Percentiles rank a stretch among this genome's conserved stretches.
These are phyloP conservation scores for Salvia rosmarinus DNA, from an alignment of 257 asterid species.

Conservation along the genomic window DNA sequence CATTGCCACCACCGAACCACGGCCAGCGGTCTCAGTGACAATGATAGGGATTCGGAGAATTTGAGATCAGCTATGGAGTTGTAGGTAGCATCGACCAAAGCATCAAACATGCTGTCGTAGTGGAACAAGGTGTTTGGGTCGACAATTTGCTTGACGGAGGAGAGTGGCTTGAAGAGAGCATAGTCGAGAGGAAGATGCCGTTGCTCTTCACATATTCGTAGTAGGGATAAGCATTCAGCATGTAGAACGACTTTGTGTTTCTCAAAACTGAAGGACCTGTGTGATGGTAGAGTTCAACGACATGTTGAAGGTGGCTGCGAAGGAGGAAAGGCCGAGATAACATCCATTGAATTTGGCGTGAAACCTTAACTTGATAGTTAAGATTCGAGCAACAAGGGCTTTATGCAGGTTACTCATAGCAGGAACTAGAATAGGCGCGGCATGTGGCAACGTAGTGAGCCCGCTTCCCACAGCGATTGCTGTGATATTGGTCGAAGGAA, in stretches of 20 bases:
- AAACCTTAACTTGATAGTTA: slow-evolving; percentile 61
- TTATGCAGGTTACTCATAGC: slow-evolving; percentile 77
- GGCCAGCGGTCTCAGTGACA: slow-evolving; percentile 95
- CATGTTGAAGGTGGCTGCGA: slow-evolving; percentile 73
- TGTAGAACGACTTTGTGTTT: slow-evolving; percentile 75
- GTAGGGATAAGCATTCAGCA: slow-evolving; percentile 85
- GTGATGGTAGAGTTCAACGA: slow-evolving; percentile 60
- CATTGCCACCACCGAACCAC: slow-evolving; percentile 61
- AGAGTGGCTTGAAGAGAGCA: slow-evolving; percentile 78
- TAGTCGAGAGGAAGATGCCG: slow-evolving; percentile 80
- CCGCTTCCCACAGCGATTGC: slow-evolving; percentile 87
- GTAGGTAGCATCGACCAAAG: slow-evolving; percentile 82
- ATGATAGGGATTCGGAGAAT: slow-evolving; percentile 67
- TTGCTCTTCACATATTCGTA: slow-evolving; percentile 61
- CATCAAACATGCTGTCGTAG: slow-evolving; percentile 79
- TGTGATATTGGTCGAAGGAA: slow-evolving; percentile 74
- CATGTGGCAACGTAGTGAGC: slow-evolving; percentile 69
- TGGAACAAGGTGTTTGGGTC: slow-evolving; percentile 86
- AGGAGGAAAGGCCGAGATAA: slow-evolving; percentile 75
- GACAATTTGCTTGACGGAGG: slow-evolving; percentile 72
- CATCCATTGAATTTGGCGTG: slow-evolving; percentile 82
- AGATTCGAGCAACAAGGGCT: slow-evolving; percentile 78
- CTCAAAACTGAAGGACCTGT: slow-evolving; percentile 74
- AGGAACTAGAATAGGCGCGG: slow-evolving; percentile 62
- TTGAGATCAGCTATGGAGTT: slow-evolving; percentile 69